Evolutionary conservation across 305 asterid genomes (phyloP).

Genomic region (Caryopteris hybrid): DNA sequence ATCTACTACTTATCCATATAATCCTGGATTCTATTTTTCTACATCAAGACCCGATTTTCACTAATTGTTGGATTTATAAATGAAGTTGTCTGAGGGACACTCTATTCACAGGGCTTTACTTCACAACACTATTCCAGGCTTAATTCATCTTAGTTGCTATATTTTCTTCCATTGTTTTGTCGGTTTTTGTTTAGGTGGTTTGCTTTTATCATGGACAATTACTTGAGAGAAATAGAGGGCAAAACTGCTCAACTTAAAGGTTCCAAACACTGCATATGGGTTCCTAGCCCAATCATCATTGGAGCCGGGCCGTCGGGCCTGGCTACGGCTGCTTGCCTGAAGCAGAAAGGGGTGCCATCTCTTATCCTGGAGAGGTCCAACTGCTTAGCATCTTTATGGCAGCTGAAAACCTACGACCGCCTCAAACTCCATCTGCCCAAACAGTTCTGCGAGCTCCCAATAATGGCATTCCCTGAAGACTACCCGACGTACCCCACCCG

Average conservation of each 20-base stretch:
- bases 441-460: constrained; percentile 75
- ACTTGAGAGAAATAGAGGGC: constrained; percentile 45
- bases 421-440: constrained; percentile 80
- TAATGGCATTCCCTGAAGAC: constrained; percentile 54
- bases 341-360: constrained; percentile 48
- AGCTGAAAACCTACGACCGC: constrained; percentile 75
- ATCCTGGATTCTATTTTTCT: not conserved
- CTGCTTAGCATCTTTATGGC: constrained; percentile 85
- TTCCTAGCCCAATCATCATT: constrained; percentile 60
- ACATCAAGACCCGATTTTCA: not conserved
- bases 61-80: too few species aligned
- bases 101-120: too few species aligned
- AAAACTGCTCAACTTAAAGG: constrained; percentile 19
- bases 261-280: constrained; percentile 29
- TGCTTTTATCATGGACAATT: constrained; percentile 32
- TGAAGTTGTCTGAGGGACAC: too few species aligned
- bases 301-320: constrained; percentile 95
- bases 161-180: not conserved
- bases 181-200: too few species aligned
- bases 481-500: constrained; percentile 73
- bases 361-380: constrained; percentile 63
- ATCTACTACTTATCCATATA: not conserved
- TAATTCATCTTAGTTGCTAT: too few species aligned
- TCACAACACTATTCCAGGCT: too few species aligned
- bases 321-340: constrained; percentile 85